Base-by-base conservation (phyloP, 2,329 filamentous ascomycete genomes). In the Ophiostoma triangulosporum region DNA sequence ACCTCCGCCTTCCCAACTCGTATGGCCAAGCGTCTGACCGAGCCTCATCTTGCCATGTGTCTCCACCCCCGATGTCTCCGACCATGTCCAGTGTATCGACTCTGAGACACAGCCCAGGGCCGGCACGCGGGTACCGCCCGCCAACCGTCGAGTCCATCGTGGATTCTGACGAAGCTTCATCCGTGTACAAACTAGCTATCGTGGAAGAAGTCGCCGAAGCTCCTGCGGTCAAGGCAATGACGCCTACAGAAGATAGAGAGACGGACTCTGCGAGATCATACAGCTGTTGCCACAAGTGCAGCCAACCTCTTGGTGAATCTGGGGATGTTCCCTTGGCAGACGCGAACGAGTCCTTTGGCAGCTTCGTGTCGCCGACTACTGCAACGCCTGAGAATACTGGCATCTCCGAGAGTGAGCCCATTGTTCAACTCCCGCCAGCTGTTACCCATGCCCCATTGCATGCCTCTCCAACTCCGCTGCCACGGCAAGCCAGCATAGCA, bases 111-210 rank as follows among this genome's bases (percentile, higher is more conserved):
- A 48, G 32, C 48, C 12, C 1, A 38, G 9, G 9, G 20, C n/a
- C 14, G 26, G 14, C 15, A 32, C 27, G 45, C 3, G 48, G 54
- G 1, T 57, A 59, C 45, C 51, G 32, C 1, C 54, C 52, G 1
- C 57, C 56, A 1, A 56, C 54, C 3, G 57, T 59, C 5, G 57
- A 58, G 17, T 56, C 57, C 6, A 52, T 57, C 8, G 8, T 50
- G 3, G 57, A 57, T 11, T 51, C 54, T n/a, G 54, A 54, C 26
- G 31, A 38, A 11, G 46, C 52, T 15, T 26, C 24, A 12, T 45
- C 40, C 6, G 24, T 45, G 4, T 27, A 27, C 3, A 45, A 17
- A 12, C 22, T 45, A n/a, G 8, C 15, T 6, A 14, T 29, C 14
- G 43, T 17, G 2, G 26, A 27, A 4, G 24, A 46, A 9, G 8